Evolutionary conservation across 352 stramenopile species (phyloP).

Genomic region (Phytophthora aleatoria): DNA sequence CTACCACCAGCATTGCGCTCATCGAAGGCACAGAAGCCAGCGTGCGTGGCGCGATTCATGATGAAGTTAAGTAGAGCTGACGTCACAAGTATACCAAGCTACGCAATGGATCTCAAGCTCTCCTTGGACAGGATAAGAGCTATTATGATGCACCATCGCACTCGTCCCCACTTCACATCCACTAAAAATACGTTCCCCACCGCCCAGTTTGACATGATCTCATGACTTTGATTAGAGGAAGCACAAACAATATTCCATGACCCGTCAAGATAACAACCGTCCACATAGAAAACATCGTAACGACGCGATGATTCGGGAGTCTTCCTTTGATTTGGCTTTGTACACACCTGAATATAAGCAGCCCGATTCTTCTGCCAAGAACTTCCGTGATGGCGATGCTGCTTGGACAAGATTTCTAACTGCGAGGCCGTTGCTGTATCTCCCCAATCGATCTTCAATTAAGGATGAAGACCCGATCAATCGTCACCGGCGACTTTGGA

Average conservation of each 20-base stretch:
- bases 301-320: slow-evolving; percentile 1
- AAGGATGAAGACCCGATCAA: slow-evolving; percentile 47
- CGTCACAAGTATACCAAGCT: too few relatives aligned
- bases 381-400: slow-evolving; percentile 24
- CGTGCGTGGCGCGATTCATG: slow-evolving; percentile 69
- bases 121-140: slow-evolving; percentile 22
- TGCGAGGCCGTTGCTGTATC: slow-evolving; percentile 45
- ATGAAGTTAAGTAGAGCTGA: not conserved
- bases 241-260: not conserved
- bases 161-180: slow-evolving; percentile 12
- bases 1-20: slow-evolving; percentile 76
- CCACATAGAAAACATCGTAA: slow-evolving; percentile 1
- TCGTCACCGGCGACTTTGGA: slow-evolving; percentile 50
- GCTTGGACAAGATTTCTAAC: slow-evolving; percentile 45
- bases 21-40: slow-evolving; percentile 76
- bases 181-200: slow-evolving; percentile 32
- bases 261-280: not conserved
- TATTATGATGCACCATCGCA: slow-evolving; percentile 25
- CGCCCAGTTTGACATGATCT: too few relatives aligned
- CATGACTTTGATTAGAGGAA: not conserved
- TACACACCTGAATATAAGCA: slow-evolving; percentile 51
- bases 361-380: slow-evolving; percentile 6
- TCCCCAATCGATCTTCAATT: slow-evolving; percentile 47
- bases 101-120: not conserved
- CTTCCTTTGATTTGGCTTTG: slow-evolving; percentile 41